These are phyloP conservation scores for Coemansia furcata DNA, from an alignment of 192 early-diverging fungal genomes.

Conservation along the genomic window DNA sequence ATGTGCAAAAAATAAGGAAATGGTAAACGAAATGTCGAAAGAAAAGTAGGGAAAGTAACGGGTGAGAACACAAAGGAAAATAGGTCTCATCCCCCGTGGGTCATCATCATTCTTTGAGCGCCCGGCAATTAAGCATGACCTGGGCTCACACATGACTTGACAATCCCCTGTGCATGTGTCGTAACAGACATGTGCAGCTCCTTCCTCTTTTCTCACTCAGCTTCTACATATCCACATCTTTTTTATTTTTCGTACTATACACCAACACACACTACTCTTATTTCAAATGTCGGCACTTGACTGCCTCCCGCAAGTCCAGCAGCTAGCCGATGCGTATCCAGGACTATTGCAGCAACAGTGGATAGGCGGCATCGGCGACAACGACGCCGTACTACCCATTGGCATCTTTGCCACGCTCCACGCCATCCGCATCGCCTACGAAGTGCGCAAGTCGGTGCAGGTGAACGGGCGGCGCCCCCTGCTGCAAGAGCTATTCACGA, in stretches of 20 bases:
- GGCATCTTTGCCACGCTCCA: slow-evolving; percentile 56
- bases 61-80: not conserved
- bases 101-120: not conserved
- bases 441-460: slow-evolving; percentile 54
- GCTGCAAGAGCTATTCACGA: slow-evolving; percentile 49
- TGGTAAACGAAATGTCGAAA: not conserved
- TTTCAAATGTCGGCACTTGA: slow-evolving; percentile 13
- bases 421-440: slow-evolving; percentile 51
- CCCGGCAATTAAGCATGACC: not conserved
- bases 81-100: not conserved
- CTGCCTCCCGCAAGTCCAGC: slow-evolving; percentile 30
- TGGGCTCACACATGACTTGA: slow-evolving; percentile 1
- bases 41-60: not conserved
- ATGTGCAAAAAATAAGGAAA: not conserved
- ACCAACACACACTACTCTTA: not conserved
- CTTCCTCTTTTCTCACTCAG: not conserved
- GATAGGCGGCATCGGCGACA: slow-evolving; percentile 16
- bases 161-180: not conserved
- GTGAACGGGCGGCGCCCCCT: slow-evolving; percentile 30
- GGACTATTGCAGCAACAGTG: slow-evolving; percentile 30
- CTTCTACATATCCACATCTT: not conserved
- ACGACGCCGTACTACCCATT: slow-evolving; percentile 37
- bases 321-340: slow-evolving; percentile 33
- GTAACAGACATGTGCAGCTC: not conserved
- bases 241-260: not conserved